A percentile compares a stretch with the other conserved stretches of the same genome.
These are phyloP conservation scores for Claviceps capensis DNA, from an alignment of 2,329 filamentous ascomycete species.

Conservation along the genomic window DNA sequence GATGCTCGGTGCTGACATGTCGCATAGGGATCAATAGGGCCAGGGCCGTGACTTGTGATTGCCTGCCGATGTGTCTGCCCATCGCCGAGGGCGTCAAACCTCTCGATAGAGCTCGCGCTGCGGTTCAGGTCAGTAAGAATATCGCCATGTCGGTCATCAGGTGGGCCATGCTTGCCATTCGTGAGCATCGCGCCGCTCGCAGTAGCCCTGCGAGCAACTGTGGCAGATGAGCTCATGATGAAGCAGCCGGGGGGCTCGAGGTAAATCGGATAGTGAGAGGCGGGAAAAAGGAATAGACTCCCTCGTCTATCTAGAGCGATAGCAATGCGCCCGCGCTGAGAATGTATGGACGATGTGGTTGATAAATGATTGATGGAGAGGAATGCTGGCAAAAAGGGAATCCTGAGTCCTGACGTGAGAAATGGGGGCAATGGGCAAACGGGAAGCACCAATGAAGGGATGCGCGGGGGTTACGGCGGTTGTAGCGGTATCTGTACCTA, in stretches of 20 bases:
- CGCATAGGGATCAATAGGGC: slow-evolving; percentile 44
- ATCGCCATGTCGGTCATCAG: background rate
- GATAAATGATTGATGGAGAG: background rate
- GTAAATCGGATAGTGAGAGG: background rate
- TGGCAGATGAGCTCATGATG: slow-evolving; percentile 43
- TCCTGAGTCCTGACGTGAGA: background rate
- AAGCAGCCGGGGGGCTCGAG: background rate
- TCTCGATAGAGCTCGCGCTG: slow-evolving; percentile 33
- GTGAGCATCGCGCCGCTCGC: slow-evolving; percentile 38
- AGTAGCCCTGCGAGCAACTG: slow-evolving; percentile 40
- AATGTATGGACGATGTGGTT: background rate
- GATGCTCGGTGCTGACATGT: slow-evolving; percentile 44
- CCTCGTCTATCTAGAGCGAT: background rate
- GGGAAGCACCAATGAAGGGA: slow-evolving; percentile 4
- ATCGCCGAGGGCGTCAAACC: slow-evolving; percentile 33
- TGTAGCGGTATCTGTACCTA: background rate
- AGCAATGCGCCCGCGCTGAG: slow-evolving; percentile 3
- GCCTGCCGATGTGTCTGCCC: slow-evolving; percentile 30
- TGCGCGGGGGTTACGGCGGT: background rate
- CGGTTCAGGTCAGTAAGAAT: slow-evolving; percentile 3
- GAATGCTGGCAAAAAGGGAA: background rate
- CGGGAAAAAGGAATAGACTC: background rate
- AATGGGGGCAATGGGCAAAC: background rate
- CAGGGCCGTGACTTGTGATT: slow-evolving; percentile 35
- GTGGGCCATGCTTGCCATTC: slow-evolving; percentile 24